Evolutionary conservation across 176 grass and related monocot genomes (phyloP).

Genomic region (Zizania latifolia): DNA sequence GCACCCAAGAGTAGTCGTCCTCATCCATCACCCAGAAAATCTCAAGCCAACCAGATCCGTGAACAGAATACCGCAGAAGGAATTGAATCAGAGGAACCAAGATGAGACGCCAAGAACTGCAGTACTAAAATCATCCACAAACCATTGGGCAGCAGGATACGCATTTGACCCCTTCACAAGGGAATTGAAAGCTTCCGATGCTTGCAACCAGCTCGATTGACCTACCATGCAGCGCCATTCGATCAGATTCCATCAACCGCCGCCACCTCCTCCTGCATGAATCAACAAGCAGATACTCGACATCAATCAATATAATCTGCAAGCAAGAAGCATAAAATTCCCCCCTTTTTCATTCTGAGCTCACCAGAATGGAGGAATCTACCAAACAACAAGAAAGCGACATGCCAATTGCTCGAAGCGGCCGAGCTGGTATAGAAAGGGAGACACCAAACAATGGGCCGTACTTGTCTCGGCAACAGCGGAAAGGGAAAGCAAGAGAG

Average conservation of each 20-base stretch:
- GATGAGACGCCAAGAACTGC: neutral
- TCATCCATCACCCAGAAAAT: slow-evolving; percentile 59
- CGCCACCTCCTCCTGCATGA: slow-evolving; percentile 9
- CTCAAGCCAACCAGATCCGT: neutral
- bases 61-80: neutral
- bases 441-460: no score
- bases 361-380: slow-evolving; percentile 5
- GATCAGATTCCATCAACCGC: neutral
- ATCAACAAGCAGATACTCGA: neutral
- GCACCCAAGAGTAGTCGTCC: slow-evolving; percentile 75
- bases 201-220: neutral
- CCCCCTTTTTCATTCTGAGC: neutral
- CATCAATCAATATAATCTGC: neutral
- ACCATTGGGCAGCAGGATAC: neutral
- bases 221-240: neutral
- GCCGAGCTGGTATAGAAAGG: neutral
- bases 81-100: neutral
- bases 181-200: neutral
- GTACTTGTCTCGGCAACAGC: slow-evolving; percentile 2
- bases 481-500: neutral
- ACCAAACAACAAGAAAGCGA: neutral
- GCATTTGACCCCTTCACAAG: slow-evolving; percentile 2
- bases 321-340: neutral
- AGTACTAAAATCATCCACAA: slow-evolving; percentile 1
- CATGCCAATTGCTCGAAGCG: neutral